These are phyloP conservation scores for Phytophthora pistaciae DNA, from an alignment of 352 stramenopile genomes.

Conservation along the genomic window DNA sequence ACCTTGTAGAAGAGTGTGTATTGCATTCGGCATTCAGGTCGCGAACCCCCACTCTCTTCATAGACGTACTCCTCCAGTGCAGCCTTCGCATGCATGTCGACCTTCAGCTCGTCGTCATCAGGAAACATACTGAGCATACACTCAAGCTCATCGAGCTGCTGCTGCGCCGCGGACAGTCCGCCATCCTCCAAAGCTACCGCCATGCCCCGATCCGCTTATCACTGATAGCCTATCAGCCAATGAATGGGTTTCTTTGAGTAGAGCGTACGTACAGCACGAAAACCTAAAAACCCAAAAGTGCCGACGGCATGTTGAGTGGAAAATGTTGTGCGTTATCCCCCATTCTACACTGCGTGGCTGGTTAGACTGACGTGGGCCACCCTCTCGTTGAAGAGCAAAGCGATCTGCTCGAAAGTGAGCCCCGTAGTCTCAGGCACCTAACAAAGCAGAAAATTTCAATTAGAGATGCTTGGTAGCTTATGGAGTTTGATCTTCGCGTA, in stretches of 20 bases:
- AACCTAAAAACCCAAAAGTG: not conserved
- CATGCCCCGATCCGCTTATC: not conserved
- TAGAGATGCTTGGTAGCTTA: not conserved
- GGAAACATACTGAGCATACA: conserved; percentile 85
- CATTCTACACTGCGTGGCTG: conserved; percentile 11
- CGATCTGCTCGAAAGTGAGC: conserved; percentile 76
- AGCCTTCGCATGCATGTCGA: conserved; percentile 39
- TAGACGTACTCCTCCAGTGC: conserved; percentile 34
- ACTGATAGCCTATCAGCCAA: not conserved
- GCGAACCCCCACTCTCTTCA: not conserved
- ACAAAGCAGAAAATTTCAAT: not conserved
- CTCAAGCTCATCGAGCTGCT: conserved; percentile 79
- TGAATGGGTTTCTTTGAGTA: not conserved
- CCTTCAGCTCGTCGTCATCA: conserved; percentile 45
- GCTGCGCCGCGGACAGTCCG: conserved; percentile 19
- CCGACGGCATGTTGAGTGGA: not conserved
- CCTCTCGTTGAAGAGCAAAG: conserved; percentile 48
- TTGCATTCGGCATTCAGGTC: conserved; percentile 29
- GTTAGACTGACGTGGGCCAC: conserved; percentile 23
- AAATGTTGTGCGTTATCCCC: not conserved
- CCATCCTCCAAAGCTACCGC: not conserved
- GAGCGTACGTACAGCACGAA: not conserved
- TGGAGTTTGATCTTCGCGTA: conserved; percentile 8
- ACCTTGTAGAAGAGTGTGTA: conserved; percentile 66
- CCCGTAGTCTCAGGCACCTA: conserved; percentile 72